Evolutionary conservation across 2,329 filamentous ascomycete genomes (phyloP), one percentile per base, ranked within the genome.

Genomic region (Aspergillus ochraceus): DNA sequence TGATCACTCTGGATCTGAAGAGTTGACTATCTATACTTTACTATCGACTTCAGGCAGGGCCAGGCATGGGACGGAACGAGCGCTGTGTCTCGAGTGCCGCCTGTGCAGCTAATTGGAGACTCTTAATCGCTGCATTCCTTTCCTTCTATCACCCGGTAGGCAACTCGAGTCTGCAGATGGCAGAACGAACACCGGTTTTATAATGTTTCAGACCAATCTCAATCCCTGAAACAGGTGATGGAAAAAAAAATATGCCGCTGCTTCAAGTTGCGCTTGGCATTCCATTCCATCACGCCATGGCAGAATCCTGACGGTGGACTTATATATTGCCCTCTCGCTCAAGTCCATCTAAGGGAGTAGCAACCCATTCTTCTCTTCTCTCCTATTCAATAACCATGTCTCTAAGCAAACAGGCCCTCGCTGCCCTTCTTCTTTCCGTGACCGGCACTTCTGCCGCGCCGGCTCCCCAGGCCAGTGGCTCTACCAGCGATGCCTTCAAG

Each of bases 401-500:
- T 42, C 36, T n/a, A 42, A n/a, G 14, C 36, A 42, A 42, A n/a
- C 36, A n/a, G 12, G 17, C 36, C 17, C 36, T 42, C 17, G 36
- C 17, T 14, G 8, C 36, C 17, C 36, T 42, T 42, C 36, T 42
- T n/a, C 36, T 42, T 17, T 42, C 12, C 36, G 36, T 42, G 14
- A n/a, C 36, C 14, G 36, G 36, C 36, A 42, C 36, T n/a, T 42
- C 36, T 42, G 36, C 36, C 36, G 36, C 36, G 8, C 36, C 12
- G 36, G 36, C 36, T 6, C 36, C 36, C 6, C 36, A 42, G 36
- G 17, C 17, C 36, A 42, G 36, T 14, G 14, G 12, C 17, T n/a
- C 5, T 42, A 14, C 36, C 36, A n/a, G 36, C 14, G 36, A n/a
- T 8, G 14, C 53, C 11, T 61, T 61, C 50, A 61, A 57, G 4